These are phyloP conservation scores for Clavispora asparagi DNA, from an alignment of 805 yeast genomes.

Conservation along the genomic window DNA sequence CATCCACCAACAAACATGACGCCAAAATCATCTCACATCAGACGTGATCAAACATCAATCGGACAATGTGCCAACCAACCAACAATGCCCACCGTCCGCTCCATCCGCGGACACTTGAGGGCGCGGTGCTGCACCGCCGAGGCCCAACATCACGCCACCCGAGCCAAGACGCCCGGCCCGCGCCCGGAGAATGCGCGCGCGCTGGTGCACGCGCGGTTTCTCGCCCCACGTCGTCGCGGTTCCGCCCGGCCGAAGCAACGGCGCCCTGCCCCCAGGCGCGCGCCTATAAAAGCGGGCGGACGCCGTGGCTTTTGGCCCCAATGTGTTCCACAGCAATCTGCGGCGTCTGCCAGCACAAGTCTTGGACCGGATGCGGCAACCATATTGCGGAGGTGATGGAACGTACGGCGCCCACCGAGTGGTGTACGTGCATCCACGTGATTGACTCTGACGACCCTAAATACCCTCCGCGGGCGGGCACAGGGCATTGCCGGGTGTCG, in stretches of 20 bases:
- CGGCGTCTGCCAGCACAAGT: constrained; percentile 43
- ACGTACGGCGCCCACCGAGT: constrained; percentile 38
- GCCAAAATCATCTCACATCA: no score
- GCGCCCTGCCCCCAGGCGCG: background rate
- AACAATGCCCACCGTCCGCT: no score
- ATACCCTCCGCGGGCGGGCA: constrained; percentile 61
- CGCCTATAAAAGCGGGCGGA: background rate
- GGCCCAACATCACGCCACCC: no score
- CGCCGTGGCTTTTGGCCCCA: background rate
- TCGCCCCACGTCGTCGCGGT: background rate
- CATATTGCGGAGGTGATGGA: constrained; percentile 55
- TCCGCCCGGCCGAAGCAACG: background rate
- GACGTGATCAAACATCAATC: no score
- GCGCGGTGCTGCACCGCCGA: no score
- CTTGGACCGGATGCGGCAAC: constrained; percentile 64
- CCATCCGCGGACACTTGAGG: no score
- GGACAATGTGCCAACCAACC: no score
- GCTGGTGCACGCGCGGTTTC: no score
- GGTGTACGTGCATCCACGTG: constrained; percentile 52
- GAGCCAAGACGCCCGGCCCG: no score
- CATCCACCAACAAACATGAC: no score
- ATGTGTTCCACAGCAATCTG: constrained; percentile 37
- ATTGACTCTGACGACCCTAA: constrained; percentile 32
- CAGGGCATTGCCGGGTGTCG: constrained; percentile 30
- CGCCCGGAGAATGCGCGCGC: no score